Evolutionary conservation across 2,329 filamentous ascomycete genomes (phyloP).

Genomic region (Cercospora canescens): DNA sequence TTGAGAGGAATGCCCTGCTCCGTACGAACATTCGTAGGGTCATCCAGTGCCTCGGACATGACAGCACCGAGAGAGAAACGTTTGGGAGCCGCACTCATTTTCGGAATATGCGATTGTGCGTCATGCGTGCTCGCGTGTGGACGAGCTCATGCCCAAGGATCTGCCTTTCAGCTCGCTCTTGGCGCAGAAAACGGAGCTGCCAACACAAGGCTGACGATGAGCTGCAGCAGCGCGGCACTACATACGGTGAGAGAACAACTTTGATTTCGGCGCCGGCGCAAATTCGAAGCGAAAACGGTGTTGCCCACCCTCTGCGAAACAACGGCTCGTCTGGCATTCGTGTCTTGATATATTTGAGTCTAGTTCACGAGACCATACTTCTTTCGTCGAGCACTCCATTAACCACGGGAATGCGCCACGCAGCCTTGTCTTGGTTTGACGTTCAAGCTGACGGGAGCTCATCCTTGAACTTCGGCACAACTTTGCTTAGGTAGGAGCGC

Average conservation of each 20-base stretch:
- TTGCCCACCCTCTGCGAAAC: background rate
- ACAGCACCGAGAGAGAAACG: background rate
- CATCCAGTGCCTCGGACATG: background rate
- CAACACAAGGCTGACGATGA: constrained; percentile 12
- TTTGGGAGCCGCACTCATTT: background rate
- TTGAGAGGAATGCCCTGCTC: background rate
- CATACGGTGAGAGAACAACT: background rate
- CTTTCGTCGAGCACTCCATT: background rate
- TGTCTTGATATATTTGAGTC: too few species aligned
- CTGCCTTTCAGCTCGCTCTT: constrained; percentile 13
- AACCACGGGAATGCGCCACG: background rate
- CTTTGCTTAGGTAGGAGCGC: background rate
- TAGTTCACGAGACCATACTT: too few species aligned
- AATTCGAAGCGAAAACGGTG: background rate
- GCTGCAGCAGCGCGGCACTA: constrained; percentile 5
- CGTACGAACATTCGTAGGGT: background rate
- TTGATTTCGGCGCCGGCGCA: background rate
- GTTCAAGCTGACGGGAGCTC: background rate
- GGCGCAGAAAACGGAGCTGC: constrained; percentile 1
- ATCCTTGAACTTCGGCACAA: constrained; percentile 1
- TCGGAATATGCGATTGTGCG: background rate
- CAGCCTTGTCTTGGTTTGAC: background rate
- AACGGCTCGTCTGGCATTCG: background rate
- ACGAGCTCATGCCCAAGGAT: background rate
- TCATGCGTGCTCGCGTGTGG: background rate